Conservation (phyloP, 257 asterid species). For the Catharanthus roseus region DNA sequence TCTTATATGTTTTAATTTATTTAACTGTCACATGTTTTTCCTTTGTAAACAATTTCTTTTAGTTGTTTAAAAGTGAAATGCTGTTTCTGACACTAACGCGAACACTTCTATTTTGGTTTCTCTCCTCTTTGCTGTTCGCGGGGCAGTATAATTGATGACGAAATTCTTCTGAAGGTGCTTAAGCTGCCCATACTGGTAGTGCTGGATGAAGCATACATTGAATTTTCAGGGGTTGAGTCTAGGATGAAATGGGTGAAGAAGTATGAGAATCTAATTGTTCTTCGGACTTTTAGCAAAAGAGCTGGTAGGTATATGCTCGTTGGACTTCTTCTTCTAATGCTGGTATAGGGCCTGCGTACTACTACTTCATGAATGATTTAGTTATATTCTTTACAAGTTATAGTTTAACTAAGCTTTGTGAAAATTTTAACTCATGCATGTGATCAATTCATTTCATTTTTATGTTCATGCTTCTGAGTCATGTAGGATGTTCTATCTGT, state of each 20-base stretch:
- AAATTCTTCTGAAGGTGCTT: constrained; percentile 60
- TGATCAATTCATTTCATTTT: not conserved
- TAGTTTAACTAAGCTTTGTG: not conserved
- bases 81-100: constrained; percentile 6
- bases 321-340: not conserved
- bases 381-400: not conserved
- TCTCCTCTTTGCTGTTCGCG: constrained; percentile 9
- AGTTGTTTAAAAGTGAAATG: not conserved
- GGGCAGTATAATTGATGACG: constrained; percentile 79
- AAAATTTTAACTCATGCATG: not conserved
- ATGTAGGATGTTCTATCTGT: not conserved
- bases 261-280: constrained; percentile 88
- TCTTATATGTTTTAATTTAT: not conserved
- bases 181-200: constrained; percentile 77
- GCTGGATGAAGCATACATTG: constrained; percentile 95
- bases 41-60: not conserved
- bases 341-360: too few relatives aligned
- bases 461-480: not conserved
- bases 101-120: not conserved
- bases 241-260: constrained; percentile 97
- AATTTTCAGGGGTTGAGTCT: constrained; percentile 79
- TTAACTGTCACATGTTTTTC: not conserved
- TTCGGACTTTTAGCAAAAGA: constrained; percentile 96
- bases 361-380: not conserved
- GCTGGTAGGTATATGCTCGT: constrained; percentile 53